Evolutionary conservation across 495 filamentous ascomycete genomes (phyloP).

Genomic region (Penicillium paradoxum): DNA sequence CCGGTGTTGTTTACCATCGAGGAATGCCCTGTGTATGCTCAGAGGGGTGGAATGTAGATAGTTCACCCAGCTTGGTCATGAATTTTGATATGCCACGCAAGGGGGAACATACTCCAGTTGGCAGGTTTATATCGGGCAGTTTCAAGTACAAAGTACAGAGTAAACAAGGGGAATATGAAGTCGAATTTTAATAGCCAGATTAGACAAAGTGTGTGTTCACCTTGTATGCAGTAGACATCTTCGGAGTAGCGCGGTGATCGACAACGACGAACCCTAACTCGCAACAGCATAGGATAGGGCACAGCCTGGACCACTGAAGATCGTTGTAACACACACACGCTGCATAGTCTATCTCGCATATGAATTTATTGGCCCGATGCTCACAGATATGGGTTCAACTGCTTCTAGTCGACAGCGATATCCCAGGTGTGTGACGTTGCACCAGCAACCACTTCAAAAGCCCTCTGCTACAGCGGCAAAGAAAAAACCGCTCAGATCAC

Average conservation of each 20-base stretch:
- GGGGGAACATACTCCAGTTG: slow-evolving; percentile 17
- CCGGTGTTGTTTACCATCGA: not conserved
- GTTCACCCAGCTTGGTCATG: slow-evolving; percentile 1
- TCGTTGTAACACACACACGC: too few species aligned
- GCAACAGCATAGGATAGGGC: too few species aligned
- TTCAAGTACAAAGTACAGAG: slow-evolving; percentile 5
- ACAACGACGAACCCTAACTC: too few species aligned
- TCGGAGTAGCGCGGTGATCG: too few species aligned
- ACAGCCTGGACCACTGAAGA: too few species aligned
- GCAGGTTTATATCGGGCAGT: not conserved
- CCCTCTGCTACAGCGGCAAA: slow-evolving; percentile 1
- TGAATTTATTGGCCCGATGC: too few species aligned
- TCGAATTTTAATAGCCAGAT: too few species aligned
- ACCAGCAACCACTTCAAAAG: not conserved
- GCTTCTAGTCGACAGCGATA: not conserved
- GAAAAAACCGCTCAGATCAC: not conserved
- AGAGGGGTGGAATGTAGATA: slow-evolving; percentile 16
- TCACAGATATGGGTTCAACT: too few species aligned
- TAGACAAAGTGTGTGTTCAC: too few species aligned
- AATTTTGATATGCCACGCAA: slow-evolving; percentile 9
- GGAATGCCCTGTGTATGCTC: slow-evolving; percentile 13
- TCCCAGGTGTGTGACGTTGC: not conserved
- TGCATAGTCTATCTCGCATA: too few species aligned
- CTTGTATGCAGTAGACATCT: too few species aligned
- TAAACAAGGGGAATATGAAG: too few species aligned